Evolutionary conservation across 805 yeast genomes (phyloP), one percentile per base, ranked within the genome.

Genomic region (Candida ulmi): DNA sequence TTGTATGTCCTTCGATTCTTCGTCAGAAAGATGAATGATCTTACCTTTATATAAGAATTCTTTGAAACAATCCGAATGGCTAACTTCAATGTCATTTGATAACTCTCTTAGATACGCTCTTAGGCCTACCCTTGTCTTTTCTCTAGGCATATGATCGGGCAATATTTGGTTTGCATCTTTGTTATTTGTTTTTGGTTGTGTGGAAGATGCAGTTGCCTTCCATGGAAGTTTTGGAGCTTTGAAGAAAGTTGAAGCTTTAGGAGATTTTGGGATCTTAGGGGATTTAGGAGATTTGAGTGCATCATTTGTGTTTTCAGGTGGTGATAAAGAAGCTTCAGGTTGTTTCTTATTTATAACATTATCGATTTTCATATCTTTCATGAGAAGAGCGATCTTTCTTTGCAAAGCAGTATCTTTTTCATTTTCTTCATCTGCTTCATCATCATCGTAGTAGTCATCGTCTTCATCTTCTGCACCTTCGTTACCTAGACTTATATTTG

Each of bases 101-200:
- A 90, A 59, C 2, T 69, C 58, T 23, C 71, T 65, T 35, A 91
- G 53, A 52, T 85, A 91, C 0, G 88, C 85, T 35, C 97, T 68
- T 33, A 91, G 66, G 0, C 95, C 76, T 9, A 88, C 69, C 32
- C 98, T 67, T 48, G 87, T 72, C 47, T 78, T 80, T 57, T 91
- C 98, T 23, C 95, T 71, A 3, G 79, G 74, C 24, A 85, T 65
- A 28, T 55, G 58, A 8, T 38, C 24, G 44, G 16, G 49, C 47
- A 17, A 43, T 49, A 2, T 45, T 2, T 11, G 30, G 15, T 3
- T 17, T 5, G 4, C 13, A 9, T 8, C n/a, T 8, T 13, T 21
- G 7, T 11, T 7, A 5, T 24, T 25, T 16, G 17, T 33, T 5
- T 11, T 26, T 6, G 28, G 11, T 12, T 26, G 12, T 23, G 8